Percentiles rank a stretch among this genome's conserved stretches.
These are phyloP conservation scores for Suillus placidus DNA, from an alignment of 768 basidiomycete genomes.

Conservation along the genomic window DNA sequence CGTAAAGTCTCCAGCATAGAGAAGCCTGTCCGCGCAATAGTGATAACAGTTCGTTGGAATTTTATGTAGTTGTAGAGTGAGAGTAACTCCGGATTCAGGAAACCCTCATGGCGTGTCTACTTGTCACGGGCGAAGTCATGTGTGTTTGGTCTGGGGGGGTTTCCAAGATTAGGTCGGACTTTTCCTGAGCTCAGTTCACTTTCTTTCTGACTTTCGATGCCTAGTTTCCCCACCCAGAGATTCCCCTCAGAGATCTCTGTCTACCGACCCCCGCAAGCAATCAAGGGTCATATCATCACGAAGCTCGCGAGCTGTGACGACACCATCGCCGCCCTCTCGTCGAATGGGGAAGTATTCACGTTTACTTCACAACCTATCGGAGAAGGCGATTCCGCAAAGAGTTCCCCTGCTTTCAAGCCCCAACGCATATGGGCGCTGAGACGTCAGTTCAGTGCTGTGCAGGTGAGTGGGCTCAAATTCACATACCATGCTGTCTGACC, in stretches of 20 bases:
- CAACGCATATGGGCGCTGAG: conserved; percentile 90
- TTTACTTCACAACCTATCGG: conserved; percentile 54
- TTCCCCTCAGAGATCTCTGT: conserved; percentile 77
- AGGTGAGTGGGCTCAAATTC: conserved; percentile 42
- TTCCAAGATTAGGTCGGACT: conserved; percentile 69
- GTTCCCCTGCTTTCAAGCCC: conserved; percentile 56
- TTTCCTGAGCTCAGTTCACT: not conserved
- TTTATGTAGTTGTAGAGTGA: conserved; percentile 1
- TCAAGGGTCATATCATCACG: conserved; percentile 67
- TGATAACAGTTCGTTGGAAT: conserved; percentile 53
- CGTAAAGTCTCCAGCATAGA: conserved; percentile 80
- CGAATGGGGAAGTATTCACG: conserved; percentile 89
- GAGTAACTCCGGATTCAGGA: conserved; percentile 52
- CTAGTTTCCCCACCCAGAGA: conserved; percentile 72
- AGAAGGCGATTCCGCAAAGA: conserved; percentile 27
- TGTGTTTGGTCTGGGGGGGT: conserved; percentile 79
- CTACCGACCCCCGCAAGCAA: conserved; percentile 81
- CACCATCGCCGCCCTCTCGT: conserved; percentile 79
- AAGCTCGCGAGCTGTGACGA: conserved; percentile 83
- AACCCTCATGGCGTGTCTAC: conserved; percentile 77
- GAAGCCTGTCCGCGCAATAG: conserved; percentile 68
- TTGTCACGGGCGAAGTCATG: conserved; percentile 79
- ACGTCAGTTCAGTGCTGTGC: conserved; percentile 84
- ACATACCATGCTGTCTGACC: conserved; percentile 6
- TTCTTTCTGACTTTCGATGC: conserved; percentile 6